Percentiles rank a stretch among this genome's conserved stretches.
These are phyloP conservation scores for Sesbania bispinosa DNA, from an alignment of 306 rosid genomes.

Conservation along the genomic window DNA sequence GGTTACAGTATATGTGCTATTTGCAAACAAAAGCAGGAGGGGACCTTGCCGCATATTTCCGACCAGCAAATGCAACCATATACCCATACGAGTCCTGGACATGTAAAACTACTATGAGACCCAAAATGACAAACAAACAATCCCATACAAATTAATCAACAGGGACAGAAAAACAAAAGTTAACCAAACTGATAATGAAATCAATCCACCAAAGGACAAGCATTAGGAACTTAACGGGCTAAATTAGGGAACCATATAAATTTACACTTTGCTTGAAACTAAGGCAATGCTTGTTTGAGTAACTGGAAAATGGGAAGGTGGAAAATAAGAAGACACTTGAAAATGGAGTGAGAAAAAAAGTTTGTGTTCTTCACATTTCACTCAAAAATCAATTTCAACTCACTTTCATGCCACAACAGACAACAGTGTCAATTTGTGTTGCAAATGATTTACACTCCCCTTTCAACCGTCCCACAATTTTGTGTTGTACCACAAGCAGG, in stretches of 20 bases:
- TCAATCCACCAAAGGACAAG: not conserved
- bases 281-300: not conserved
- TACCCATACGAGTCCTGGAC: slow-evolving; percentile 62
- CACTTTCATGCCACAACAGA: not conserved
- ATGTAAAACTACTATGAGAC: slow-evolving; percentile 1
- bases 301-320: not conserved
- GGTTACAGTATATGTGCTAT: slow-evolving; percentile 58
- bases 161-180: not conserved
- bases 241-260: not conserved
- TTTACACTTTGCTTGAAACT: not conserved
- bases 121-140: slow-evolving; percentile 4
- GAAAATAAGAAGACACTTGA: not conserved
- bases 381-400: not conserved
- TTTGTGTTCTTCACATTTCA: not conserved
- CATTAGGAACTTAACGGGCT: not conserved
- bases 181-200: slow-evolving; percentile 5
- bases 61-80: slow-evolving; percentile 95
- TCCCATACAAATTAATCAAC: not conserved
- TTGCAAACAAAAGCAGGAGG: slow-evolving; percentile 66
- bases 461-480: not conserved
- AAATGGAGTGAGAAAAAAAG: not conserved
- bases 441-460: not conserved
- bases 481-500: not conserved
- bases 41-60: slow-evolving; percentile 85
- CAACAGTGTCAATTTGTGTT: not conserved